Percentiles rank a stretch among this genome's conserved stretches.
phyloP scores from a whole-genome alignment of 176 grass and related monocot species.

The Zea luxurians region DNA sequence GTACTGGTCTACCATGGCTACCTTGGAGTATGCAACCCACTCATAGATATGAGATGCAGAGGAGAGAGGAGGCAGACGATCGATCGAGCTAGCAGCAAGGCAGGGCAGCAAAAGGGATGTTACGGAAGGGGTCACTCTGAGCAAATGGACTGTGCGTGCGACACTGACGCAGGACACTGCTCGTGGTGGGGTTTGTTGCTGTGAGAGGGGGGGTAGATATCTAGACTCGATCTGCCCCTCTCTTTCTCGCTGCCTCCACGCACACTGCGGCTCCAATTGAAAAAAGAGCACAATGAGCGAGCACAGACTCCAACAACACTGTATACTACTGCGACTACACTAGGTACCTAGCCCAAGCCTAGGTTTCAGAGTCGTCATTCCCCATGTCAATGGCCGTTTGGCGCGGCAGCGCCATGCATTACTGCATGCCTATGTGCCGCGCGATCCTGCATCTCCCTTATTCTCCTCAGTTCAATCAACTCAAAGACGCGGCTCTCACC shows the following conservation, averaged over 20 bases:
- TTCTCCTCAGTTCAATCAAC: slow-evolving; percentile 37
- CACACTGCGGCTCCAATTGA: neutral
- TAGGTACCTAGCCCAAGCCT: neutral
- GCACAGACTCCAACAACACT: slow-evolving; percentile 44
- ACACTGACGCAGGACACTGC: slow-evolving; percentile 20
- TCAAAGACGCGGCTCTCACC: too few relatives aligned
- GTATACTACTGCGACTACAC: too few relatives aligned
- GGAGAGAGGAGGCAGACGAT: neutral
- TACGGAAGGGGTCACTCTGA: neutral
- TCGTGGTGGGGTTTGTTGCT: slow-evolving; percentile 55
- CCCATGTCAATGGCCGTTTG: slow-evolving; percentile 32
- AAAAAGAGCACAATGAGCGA: slow-evolving; percentile 35
- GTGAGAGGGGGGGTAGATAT: neutral
- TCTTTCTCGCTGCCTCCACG: neutral
- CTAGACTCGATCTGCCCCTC: neutral
- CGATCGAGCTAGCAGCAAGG: neutral
- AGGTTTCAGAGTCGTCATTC: slow-evolving; percentile 9
- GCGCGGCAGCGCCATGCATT: slow-evolving; percentile 23
- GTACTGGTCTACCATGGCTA: neutral
- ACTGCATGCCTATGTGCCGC: slow-evolving; percentile 32
- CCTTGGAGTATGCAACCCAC: neutral
- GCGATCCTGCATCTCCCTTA: neutral
- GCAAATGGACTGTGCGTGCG: slow-evolving; percentile 8
- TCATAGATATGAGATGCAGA: neutral
- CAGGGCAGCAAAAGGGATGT: slow-evolving; percentile 50